These are phyloP conservation scores for Juncus effusus DNA, from an alignment of 176 grass and related monocot genomes.

Conservation along the genomic window DNA sequence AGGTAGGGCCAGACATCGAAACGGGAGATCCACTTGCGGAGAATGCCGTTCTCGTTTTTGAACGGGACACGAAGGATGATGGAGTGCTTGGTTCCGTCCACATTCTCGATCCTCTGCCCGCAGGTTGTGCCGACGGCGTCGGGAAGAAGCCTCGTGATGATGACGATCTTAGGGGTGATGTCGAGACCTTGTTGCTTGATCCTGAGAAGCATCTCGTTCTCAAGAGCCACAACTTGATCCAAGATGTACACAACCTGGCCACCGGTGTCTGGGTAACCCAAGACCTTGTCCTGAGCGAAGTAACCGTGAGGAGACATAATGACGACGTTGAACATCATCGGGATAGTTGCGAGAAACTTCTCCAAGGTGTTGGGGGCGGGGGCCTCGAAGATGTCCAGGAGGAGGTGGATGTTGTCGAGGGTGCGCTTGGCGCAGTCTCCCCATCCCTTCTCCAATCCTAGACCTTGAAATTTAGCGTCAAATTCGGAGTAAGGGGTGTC, in stretches of 20 bases:
- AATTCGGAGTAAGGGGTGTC: constrained; percentile 86
- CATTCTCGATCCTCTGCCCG: constrained; percentile 71
- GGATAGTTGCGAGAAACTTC: constrained; percentile 86
- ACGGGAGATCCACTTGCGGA: constrained; percentile 95
- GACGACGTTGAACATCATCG: constrained; percentile 97
- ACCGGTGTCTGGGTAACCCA: constrained; percentile 96
- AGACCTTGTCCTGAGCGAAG: constrained; percentile 95
- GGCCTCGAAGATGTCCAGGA: constrained; percentile 92
- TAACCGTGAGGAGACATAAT: constrained; percentile 96
- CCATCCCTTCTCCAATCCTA: constrained; percentile 97
- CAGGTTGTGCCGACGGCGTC: constrained; percentile 98
- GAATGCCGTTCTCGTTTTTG: constrained; percentile 68
- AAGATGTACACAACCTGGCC: constrained; percentile 98
- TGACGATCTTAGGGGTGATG: constrained; percentile 92
- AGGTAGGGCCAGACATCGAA: constrained; percentile 99
- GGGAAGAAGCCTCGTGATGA: constrained; percentile 90
- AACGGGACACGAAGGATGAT: constrained; percentile 93
- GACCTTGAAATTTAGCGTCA: constrained; percentile 66
- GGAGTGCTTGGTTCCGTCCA: constrained; percentile 78
- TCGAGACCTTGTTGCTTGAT: constrained; percentile 99
- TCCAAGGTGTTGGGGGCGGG: constrained; percentile 92
- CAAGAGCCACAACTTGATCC: constrained; percentile 95
- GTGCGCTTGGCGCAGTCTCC: constrained; percentile 73
- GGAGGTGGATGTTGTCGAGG: constrained; percentile 70
- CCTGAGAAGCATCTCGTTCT: constrained; percentile 95